These are phyloP conservation scores for Boletellus ananiceps DNA, from an alignment of 768 basidiomycete genomes.

Conservation along the genomic window DNA sequence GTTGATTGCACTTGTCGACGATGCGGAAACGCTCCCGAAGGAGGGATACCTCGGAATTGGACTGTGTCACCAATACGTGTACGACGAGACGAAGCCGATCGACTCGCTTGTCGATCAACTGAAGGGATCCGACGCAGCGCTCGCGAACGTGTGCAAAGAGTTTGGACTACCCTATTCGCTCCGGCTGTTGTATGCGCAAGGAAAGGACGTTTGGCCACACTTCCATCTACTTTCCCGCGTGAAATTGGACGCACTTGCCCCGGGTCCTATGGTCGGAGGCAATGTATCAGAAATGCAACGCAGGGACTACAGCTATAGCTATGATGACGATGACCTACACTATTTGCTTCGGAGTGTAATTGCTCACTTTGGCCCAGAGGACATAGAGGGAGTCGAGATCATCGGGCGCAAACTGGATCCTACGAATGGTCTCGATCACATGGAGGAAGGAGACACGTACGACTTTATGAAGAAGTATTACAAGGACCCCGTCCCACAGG, in stretches of 20 bases:
- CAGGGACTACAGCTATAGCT: too few relatives aligned
- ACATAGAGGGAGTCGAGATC: slow-evolving; percentile 1
- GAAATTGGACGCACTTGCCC: not conserved
- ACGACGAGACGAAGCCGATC: not conserved
- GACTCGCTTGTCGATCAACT: not conserved
- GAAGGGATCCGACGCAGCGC: slow-evolving; percentile 3
- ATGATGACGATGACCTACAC: too few relatives aligned
- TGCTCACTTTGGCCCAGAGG: fast-evolving
- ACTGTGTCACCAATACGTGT: slow-evolving; percentile 30
- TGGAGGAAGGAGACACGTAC: not conserved
- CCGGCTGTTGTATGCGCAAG: not conserved
- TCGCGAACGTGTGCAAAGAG: slow-evolving; percentile 3
- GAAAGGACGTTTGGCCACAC: not conserved
- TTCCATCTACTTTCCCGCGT: not conserved
- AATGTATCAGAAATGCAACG: not conserved
- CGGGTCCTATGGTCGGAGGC: not conserved
- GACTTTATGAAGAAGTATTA: not conserved
- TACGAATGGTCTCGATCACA: too few relatives aligned
- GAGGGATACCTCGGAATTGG: slow-evolving; percentile 35
- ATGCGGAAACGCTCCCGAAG: slow-evolving; percentile 26
- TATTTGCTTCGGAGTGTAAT: not conserved
- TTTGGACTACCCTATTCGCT: not conserved
- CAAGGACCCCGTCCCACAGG: slow-evolving; percentile 1
- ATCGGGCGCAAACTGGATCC: not conserved
- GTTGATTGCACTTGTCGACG: slow-evolving; percentile 17